Evolutionary conservation across 768 basidiomycete species (phyloP).

Genomic region (Tephrocybe sp.): DNA sequence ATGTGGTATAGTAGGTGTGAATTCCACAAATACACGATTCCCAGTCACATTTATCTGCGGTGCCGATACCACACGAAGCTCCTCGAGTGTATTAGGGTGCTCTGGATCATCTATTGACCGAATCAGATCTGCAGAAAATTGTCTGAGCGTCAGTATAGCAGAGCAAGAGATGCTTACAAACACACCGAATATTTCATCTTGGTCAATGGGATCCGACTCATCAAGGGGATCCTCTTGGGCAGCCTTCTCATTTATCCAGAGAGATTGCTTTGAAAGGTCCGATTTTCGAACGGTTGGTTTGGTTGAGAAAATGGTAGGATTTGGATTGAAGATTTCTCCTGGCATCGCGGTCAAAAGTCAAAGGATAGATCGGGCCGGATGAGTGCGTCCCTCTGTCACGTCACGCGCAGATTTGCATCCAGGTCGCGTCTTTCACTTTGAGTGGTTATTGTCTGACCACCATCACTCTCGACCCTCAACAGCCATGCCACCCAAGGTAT

Average conservation of each 20-base stretch:
- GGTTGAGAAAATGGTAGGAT: slow-evolving; percentile 76
- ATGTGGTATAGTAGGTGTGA: slow-evolving; percentile 97
- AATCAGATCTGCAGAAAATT: slow-evolving; percentile 65
- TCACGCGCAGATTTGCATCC: slow-evolving; percentile 22
- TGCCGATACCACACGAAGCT: slow-evolving; percentile 90
- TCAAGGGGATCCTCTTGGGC: slow-evolving; percentile 49
- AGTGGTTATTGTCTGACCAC: neutral
- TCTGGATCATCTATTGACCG: slow-evolving; percentile 93
- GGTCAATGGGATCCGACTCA: slow-evolving; percentile 74
- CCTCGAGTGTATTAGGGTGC: slow-evolving; percentile 90
- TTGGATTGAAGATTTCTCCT: slow-evolving; percentile 78
- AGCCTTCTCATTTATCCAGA: slow-evolving; percentile 58
- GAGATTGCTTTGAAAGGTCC: slow-evolving; percentile 41
- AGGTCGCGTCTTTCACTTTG: slow-evolving; percentile 15
- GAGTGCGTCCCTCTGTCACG: slow-evolving; percentile 14
- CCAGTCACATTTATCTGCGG: slow-evolving; percentile 64
- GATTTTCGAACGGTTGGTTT: slow-evolving; percentile 44
- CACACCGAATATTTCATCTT: slow-evolving; percentile 88
- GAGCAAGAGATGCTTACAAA: neutral
- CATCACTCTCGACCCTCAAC: slow-evolving; percentile 4
- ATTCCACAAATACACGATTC: slow-evolving; percentile 83
- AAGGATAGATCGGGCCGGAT: slow-evolving; percentile 14
- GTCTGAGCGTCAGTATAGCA: slow-evolving; percentile 3
- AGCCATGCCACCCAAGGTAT: slow-evolving; percentile 39
- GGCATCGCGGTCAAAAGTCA: slow-evolving; percentile 35